These are phyloP conservation scores for Leucosporidium yakuticum DNA, from an alignment of 768 basidiomycete species.

Conservation along the genomic window DNA sequence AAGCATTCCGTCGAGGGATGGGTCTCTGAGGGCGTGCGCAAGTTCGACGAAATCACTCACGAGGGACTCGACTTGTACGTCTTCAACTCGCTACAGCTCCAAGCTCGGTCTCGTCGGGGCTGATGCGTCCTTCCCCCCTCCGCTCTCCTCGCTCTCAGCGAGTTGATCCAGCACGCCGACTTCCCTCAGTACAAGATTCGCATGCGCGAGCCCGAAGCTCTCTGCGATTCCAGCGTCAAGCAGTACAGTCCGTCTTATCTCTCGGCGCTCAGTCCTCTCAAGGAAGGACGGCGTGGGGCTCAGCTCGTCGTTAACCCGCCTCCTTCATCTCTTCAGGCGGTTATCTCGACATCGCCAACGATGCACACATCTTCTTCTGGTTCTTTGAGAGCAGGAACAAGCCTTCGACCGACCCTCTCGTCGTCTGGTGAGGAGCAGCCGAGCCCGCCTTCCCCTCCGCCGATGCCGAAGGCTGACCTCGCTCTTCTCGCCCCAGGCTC, in stretches of 20 bases:
- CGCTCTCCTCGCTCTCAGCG: slow-evolving; percentile 45
- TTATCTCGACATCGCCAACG: slow-evolving; percentile 71
- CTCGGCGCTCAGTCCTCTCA: not conserved
- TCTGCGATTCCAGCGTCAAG: slow-evolving; percentile 75
- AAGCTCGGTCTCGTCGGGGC: not conserved
- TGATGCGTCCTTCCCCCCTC: slow-evolving; percentile 34
- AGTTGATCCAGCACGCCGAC: slow-evolving; percentile 56
- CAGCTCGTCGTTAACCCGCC: not conserved
- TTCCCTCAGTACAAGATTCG: slow-evolving; percentile 56
- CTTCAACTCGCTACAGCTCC: not conserved
- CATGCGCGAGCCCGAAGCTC: slow-evolving; percentile 53
- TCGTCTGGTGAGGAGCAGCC: slow-evolving; percentile 68
- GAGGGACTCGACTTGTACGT: slow-evolving; percentile 59
- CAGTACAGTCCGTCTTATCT: slow-evolving; percentile 52
- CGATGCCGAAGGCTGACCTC: too few relatives aligned
- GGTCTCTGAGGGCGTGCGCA: slow-evolving; percentile 51
- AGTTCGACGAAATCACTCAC: slow-evolving; percentile 55
- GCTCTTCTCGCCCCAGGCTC: slow-evolving; percentile 47
- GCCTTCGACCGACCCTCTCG: slow-evolving; percentile 70
- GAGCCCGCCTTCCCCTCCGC: too few relatives aligned
- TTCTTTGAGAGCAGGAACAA: slow-evolving; percentile 67
- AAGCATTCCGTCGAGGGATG: not conserved
- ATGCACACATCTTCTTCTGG: slow-evolving; percentile 86
- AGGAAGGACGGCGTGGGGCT: not conserved
- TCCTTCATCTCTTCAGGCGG: slow-evolving; percentile 1